Percentiles rank a stretch among this genome's conserved stretches.
These are phyloP conservation scores for Jamesozyma piceae DNA, from an alignment of 805 yeast species.

Conservation along the genomic window DNA sequence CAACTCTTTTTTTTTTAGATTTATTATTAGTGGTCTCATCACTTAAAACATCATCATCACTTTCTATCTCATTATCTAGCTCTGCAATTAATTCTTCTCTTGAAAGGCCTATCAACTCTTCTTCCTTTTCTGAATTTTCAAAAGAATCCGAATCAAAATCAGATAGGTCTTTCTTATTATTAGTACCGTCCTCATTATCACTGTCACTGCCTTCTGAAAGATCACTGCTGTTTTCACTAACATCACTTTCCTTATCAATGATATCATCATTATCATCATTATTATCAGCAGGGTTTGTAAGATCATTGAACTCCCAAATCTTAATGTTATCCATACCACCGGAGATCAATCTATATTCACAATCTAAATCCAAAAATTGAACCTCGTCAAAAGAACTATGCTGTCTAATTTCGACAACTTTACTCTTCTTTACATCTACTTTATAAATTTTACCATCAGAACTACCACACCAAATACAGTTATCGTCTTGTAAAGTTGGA, in stretches of 20 bases:
- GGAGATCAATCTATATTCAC: conserved; percentile 65
- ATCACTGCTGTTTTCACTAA: conserved; percentile 10
- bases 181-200: conserved; percentile 12
- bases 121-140: conserved; percentile 7
- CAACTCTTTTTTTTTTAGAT: conserved; percentile 3
- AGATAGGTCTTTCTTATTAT: conserved; percentile 1
- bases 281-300: conserved; percentile 26
- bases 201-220: conserved; percentile 15
- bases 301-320: conserved; percentile 49
- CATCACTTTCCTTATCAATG: neutral
- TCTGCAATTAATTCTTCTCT: conserved; percentile 28
- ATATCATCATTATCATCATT: conserved; percentile 16
- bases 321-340: conserved; percentile 77
- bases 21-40: conserved; percentile 3
- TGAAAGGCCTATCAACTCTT: conserved; percentile 17
- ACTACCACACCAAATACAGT: conserved; percentile 67
- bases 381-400: conserved; percentile 73
- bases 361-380: conserved; percentile 66
- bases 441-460: conserved; percentile 66
- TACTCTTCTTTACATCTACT: conserved; percentile 56
- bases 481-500: conserved; percentile 38
- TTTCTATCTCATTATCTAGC: conserved; percentile 22
- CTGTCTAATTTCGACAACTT: conserved; percentile 51
- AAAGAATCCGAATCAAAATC: neutral
- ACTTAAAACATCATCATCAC: conserved; percentile 8